phyloP scores from a whole-genome alignment of 306 rosid species.

The Vachellia pachyceras region DNA sequence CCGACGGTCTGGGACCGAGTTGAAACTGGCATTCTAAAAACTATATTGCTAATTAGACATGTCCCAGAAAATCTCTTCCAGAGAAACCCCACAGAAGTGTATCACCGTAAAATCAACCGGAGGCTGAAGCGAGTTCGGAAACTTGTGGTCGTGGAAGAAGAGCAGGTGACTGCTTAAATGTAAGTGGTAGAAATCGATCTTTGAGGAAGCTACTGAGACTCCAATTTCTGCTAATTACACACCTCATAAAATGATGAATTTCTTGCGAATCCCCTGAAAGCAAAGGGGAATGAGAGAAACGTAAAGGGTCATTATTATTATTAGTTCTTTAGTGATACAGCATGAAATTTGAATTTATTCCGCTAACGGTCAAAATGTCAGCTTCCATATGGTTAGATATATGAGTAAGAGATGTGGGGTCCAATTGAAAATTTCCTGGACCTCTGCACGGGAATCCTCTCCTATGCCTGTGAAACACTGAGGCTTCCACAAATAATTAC shows the following conservation, averaged over 20 bases:
- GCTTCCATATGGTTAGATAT: constrained; percentile 41
- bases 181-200: neutral
- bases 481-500: too few relatives aligned
- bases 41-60: constrained; percentile 43
- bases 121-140: neutral
- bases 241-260: neutral
- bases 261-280: neutral
- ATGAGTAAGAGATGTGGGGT: constrained; percentile 41
- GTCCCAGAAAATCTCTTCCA: constrained; percentile 38
- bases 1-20: constrained; percentile 69
- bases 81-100: constrained; percentile 12
- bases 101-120: constrained; percentile 16
- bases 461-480: neutral
- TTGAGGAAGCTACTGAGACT: neutral
- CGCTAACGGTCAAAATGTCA: constrained; percentile 74
- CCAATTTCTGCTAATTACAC: constrained; percentile 32
- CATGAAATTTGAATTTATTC: constrained; percentile 40
- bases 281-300: constrained; percentile 45
- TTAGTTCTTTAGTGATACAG: constrained; percentile 1
- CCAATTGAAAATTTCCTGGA: constrained; percentile 19
- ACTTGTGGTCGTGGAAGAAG: constrained; percentile 28
- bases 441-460: constrained; percentile 21
- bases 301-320: constrained; percentile 8
- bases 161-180: neutral
- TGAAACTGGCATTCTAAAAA: constrained; percentile 78